Evolutionary conservation across 2,329 filamentous ascomycete species (phyloP).

Genomic region (Fusarium sp.): DNA sequence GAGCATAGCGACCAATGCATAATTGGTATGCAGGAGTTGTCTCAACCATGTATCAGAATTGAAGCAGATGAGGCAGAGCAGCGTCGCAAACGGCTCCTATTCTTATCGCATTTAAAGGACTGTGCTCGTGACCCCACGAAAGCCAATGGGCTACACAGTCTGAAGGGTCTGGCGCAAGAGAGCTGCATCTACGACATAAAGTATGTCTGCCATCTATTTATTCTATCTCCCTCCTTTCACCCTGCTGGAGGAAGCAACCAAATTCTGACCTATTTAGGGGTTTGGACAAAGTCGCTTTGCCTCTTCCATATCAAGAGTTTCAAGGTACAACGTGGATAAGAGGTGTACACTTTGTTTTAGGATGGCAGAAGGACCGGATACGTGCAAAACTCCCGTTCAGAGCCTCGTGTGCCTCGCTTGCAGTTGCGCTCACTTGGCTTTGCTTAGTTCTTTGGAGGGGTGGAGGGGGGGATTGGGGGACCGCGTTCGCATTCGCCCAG

Average conservation of each 20-base stretch:
- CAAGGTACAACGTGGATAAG: background rate
- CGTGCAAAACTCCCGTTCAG: background rate
- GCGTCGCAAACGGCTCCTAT: background rate
- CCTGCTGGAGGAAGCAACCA: too few species aligned
- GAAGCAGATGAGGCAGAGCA: background rate
- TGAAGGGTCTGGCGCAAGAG: background rate
- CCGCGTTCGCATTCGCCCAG: background rate
- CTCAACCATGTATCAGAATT: background rate
- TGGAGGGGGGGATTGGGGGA: background rate
- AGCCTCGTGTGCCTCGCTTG: background rate
- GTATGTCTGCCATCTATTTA: background rate
- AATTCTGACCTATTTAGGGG: background rate
- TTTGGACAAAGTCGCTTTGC: background rate
- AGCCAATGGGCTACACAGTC: background rate
- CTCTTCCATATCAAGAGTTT: background rate
- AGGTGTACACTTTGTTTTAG: background rate
- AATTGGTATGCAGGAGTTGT: background rate
- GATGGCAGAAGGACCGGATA: constrained; percentile 1
- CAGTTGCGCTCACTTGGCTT: background rate
- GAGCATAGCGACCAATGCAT: background rate
- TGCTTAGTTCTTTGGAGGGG: background rate
- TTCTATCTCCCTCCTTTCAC: background rate
- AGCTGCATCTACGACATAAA: background rate
- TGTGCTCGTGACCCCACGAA: background rate
- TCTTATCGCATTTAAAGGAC: background rate